Evolutionary conservation across 768 basidiomycete genomes (phyloP), one percentile per base, ranked within the genome.

Genomic region (Collybia sordida): DNA sequence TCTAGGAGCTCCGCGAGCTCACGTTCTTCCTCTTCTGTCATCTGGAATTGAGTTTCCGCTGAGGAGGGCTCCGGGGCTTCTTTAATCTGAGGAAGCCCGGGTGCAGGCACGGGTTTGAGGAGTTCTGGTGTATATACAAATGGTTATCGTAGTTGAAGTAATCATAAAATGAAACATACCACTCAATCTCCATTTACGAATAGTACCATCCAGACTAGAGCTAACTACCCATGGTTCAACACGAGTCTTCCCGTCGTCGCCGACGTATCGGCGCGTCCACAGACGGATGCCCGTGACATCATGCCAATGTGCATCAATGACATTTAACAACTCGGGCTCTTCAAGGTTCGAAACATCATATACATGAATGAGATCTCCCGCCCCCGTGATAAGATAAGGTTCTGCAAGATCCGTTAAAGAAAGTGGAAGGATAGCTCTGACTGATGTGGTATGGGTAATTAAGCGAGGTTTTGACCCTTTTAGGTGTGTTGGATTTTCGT

Each of bases 21-120:
- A 18, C 82, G 77, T 59, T 94, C 93, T 67, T 97, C 95, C 45
- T 96, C 95, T 59, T 88, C 91, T 8, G 93, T 88, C 66, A 95
- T 62, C 46, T 73, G 24, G 65, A 78, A 62, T 62, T 63, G 12
- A 67, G 14, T 44, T 63, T 54, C 35, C 61, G 52, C 24, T 56
- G 53, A 27, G 53, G 53, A 48, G 17, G 50, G 38, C 40, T 19
- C 15, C 1, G 38, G 34, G 9, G 60, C 49, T 11, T 55, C 56
- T 6, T 60, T 57, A 15, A 51, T 42, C 15, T 35, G 27, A 15
- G 43, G 28, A 12, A 50, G 42, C 48, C 53, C 51, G 0, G 45
- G 47, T 6, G 35, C 42, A 22, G 63, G 52, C 47, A 66, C 60
- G 5, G 72, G 73, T 44, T 65, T 64, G 43, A 79, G 57, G 14